Evolutionary conservation across 2,329 filamentous ascomycete species (phyloP).

Genomic region (Cordyceps farinosa): DNA sequence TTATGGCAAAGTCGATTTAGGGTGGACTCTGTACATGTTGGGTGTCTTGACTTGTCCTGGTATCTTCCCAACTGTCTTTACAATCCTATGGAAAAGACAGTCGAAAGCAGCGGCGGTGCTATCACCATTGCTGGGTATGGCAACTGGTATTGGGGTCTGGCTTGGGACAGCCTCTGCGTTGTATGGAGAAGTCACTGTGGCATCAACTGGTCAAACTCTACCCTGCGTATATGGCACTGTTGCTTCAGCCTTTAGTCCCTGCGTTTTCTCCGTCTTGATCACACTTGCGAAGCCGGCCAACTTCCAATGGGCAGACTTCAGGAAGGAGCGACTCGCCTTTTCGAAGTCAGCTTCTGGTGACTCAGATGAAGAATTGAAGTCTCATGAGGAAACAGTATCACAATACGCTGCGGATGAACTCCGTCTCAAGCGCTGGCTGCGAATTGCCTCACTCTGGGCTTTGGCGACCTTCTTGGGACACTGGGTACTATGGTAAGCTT

Average conservation of each 20-base stretch:
- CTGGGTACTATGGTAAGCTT: conserved; percentile 47
- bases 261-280: conserved; percentile 43
- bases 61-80: conserved; percentile 51
- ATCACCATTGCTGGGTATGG: conserved; percentile 47
- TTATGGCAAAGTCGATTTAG: conserved; percentile 51
- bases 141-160: conserved; percentile 51
- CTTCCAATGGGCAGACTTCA: conserved; percentile 38
- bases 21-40: conserved; percentile 54
- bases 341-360: conserved; percentile 19
- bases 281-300: conserved; percentile 42
- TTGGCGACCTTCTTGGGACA: conserved; percentile 49
- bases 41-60: conserved; percentile 51
- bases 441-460: conserved; percentile 44
- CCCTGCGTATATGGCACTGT: conserved; percentile 53
- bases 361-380: conserved; percentile 22
- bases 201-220: conserved; percentile 44
- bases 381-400: conserved; percentile 25
- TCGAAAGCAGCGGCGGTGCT: conserved; percentile 47
- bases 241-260: conserved; percentile 42
- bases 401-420: conserved; percentile 31
- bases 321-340: conserved; percentile 40
- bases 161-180: conserved; percentile 44
- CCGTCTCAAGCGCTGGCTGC: conserved; percentile 44
- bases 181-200: conserved; percentile 45
- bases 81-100: conserved; percentile 50